Percentiles rank a stretch among this genome's conserved stretches.
These are phyloP conservation scores for Paulownia fortunei DNA, from an alignment of 257 asterid species.

Conservation along the genomic window DNA sequence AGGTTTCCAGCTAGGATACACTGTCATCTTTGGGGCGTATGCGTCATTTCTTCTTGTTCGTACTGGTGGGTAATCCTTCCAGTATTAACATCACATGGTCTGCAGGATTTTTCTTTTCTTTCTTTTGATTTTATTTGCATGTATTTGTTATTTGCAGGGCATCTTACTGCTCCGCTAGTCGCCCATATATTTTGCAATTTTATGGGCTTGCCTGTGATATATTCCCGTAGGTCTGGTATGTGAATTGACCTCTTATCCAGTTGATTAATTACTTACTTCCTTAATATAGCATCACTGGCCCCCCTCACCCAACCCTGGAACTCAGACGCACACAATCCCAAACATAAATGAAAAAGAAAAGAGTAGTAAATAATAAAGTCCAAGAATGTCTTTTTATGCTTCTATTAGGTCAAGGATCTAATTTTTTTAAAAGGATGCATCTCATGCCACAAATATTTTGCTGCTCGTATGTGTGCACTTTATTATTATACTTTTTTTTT, in stretches of 20 bases:
- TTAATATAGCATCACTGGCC: not conserved
- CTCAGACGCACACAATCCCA: not conserved
- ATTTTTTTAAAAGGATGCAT: not conserved
- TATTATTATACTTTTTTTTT: not conserved
- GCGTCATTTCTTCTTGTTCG: conserved; percentile 92
- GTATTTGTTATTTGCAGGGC: conserved; percentile 57
- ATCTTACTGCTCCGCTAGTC: conserved; percentile 76
- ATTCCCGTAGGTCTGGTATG: conserved; percentile 72
- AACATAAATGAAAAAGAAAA: not conserved
- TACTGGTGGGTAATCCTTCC: conserved; percentile 63
- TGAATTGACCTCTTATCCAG: conserved; percentile 18
- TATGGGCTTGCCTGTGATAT: conserved; percentile 82
- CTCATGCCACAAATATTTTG: not conserved
- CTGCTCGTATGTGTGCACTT: not conserved
- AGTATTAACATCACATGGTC: not conserved
- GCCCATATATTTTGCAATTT: conserved; percentile 94
- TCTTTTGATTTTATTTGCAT: conserved; percentile 18
- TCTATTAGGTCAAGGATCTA: not conserved
- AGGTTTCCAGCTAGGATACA: conserved; percentile 97
- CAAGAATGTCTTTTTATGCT: not conserved
- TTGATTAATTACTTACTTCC: not conserved
- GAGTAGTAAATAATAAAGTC: not conserved
- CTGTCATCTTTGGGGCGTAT: conserved; percentile 88
- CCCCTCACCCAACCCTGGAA: not conserved
- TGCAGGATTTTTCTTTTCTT: not conserved